These are phyloP conservation scores for Vitis hybrid DNA, from an alignment of 177 flowering plant species.

Conservation along the genomic window DNA sequence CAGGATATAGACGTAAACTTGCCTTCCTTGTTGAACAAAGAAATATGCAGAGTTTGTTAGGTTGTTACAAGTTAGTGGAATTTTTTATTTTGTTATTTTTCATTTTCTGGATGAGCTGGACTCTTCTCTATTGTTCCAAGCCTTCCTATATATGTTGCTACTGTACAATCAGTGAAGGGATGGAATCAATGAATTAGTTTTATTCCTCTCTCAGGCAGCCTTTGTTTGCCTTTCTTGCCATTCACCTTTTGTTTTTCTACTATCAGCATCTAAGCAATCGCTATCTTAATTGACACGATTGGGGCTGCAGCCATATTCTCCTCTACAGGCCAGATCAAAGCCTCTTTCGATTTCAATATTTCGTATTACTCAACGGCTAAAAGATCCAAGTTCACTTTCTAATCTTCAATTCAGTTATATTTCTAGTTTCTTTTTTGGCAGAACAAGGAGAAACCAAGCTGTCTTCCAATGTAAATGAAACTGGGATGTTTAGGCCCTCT, in stretches of 20 bases:
- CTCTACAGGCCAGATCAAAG: constrained; percentile 5
- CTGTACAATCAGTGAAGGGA: no score
- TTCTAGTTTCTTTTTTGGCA: constrained; percentile 16
- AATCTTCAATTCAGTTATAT: not conserved
- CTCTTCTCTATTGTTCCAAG: no score
- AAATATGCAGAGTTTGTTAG: no score
- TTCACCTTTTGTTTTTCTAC: no score
- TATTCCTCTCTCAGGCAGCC: no score
- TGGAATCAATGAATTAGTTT: no score
- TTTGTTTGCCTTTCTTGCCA: no score
- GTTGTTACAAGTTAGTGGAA: no score
- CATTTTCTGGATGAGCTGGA: no score
- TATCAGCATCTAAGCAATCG: constrained; percentile 23
- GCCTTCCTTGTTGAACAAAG: no score
- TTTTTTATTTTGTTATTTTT: no score
- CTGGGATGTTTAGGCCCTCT: constrained; percentile 15
- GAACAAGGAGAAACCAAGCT: constrained; percentile 15
- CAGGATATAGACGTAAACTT: constrained; percentile 33
- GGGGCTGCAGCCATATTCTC: constrained; percentile 32
- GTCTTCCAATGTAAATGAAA: constrained; percentile 23
- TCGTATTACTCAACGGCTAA: constrained; percentile 27
- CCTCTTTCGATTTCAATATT: constrained; percentile 22
- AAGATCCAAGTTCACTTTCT: constrained; percentile 22
- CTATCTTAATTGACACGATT: constrained; percentile 34
- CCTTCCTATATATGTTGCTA: no score